Percentiles rank a stretch among this genome's conserved stretches.
Conservation (phyloP, 331 rosid species). For the Malus hybrid region DNA sequence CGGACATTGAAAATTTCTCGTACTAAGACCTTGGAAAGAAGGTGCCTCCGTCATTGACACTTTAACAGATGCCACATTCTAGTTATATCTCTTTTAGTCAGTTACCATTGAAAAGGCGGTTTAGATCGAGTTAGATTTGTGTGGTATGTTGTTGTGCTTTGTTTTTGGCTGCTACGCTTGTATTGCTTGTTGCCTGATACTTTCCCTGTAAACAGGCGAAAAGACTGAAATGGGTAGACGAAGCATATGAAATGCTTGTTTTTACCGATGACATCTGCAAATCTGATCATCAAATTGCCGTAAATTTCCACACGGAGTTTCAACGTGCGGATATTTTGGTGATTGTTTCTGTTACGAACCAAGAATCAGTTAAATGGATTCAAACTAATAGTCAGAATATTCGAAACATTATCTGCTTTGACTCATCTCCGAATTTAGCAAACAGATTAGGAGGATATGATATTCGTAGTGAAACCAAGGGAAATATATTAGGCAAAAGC, state of each 20-base stretch:
- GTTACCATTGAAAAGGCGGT: background rate
- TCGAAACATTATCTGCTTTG: constrained; percentile 59
- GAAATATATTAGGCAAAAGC: constrained; percentile 33
- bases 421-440: constrained; percentile 46
- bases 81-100: background rate
- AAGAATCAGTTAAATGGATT: constrained; percentile 57
- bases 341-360: constrained; percentile 52
- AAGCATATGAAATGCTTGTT: constrained; percentile 68
- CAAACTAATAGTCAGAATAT: constrained; percentile 23
- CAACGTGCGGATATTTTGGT: constrained; percentile 51
- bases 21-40: no score
- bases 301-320: constrained; percentile 29
- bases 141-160: background rate
- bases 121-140: background rate
- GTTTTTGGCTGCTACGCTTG: background rate
- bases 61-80: no score
- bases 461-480: constrained; percentile 31
- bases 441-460: constrained; percentile 75
- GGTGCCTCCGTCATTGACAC: no score
- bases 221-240: constrained; percentile 86
- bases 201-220: constrained; percentile 45
- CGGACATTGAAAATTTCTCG: no score
- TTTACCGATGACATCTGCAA: constrained; percentile 45
- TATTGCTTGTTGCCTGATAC: background rate
- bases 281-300: constrained; percentile 18